Base-by-base conservation (phyloP, 108 stramenopile species). In the Cyclotella atomus region DNA sequence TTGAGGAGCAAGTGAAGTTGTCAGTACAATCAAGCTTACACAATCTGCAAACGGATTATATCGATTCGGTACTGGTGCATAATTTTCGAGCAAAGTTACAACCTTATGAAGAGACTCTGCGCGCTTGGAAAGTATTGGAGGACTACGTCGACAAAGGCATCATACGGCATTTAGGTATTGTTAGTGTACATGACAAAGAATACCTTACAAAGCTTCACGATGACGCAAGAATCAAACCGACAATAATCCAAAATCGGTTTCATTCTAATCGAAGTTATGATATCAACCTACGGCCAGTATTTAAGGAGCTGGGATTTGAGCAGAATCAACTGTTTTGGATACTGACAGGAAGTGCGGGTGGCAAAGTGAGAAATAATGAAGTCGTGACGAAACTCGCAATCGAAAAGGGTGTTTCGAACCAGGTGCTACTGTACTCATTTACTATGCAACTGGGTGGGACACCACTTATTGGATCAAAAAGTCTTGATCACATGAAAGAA, bases 11-110 rank as follows among this genome's bases (percentile, higher is more conserved):
- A 63, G 78, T 83, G 7, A 68, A 75, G 23, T 32, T 76, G 21
- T 76, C 82, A 0, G 54, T 83, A 0, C 12, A 64, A 29, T 76
- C 73, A 6, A 80, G 78, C 16, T 43, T 83, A 30, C 24, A 35
- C 46, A 79, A 80, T 65, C 23, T 83, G 12, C 68, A 71, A 33
- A 79, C 82, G 43, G 33, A 46, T 17, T 83, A 83, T 25, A 33
- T 83, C 19, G 82, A 83, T 52, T 71, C 82, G 12, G 65, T 76
- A 1, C 56, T 83, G 25, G 73, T 80, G n/a, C 82, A 83, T 36
- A 83, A 83, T 35, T 80, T 80, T 71, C 78, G 78, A 12, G 78
- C 78, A 28, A 83, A 70, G 60, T 25, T 79, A 12, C 65, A 79
- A 47, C 63, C 47, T 32, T 69, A 65, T 8, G 60, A 64, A 43